A percentile compares a stretch with the other conserved stretches of the same genome.
phyloP scores from a whole-genome alignment of 352 stramenopile genomes.

The Phytophthora ohioensis region DNA sequence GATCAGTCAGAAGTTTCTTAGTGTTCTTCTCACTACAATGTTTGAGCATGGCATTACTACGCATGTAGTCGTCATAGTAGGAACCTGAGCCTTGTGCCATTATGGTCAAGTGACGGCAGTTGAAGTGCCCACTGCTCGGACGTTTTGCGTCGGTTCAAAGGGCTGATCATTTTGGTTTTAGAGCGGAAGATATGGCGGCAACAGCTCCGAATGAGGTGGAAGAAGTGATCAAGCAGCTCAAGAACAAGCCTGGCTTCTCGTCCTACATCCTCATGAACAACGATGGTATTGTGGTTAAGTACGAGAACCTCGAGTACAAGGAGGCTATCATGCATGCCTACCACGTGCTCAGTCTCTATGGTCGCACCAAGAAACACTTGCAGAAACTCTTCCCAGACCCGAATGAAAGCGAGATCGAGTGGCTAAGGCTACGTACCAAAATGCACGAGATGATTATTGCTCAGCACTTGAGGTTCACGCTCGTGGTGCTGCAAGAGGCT shows the following conservation, averaged over 20 bases:
- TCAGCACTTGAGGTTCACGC: conserved; percentile 88
- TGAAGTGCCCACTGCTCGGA: background rate
- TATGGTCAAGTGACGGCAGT: conserved; percentile 3
- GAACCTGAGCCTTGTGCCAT: conserved; percentile 56
- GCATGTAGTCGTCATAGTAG: conserved; percentile 89
- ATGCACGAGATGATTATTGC: conserved; percentile 94
- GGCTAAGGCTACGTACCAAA: conserved; percentile 90
- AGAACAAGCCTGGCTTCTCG: conserved; percentile 90
- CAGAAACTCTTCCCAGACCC: conserved; percentile 88
- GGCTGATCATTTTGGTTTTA: background rate
- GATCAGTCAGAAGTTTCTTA: conserved; percentile 86
- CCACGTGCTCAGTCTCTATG: conserved; percentile 90
- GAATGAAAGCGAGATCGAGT: conserved; percentile 91
- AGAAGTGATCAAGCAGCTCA: conserved; percentile 93
- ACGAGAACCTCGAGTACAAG: conserved; percentile 93
- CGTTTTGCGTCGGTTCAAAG: conserved; percentile 22
- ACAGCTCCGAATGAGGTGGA: conserved; percentile 92
- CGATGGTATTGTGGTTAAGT: conserved; percentile 94
- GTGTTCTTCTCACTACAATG: conserved; percentile 61
- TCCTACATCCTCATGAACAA: conserved; percentile 95
- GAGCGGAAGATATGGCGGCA: conserved; percentile 59
- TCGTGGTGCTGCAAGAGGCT: conserved; percentile 86
- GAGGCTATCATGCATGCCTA: conserved; percentile 93
- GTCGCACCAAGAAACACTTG: conserved; percentile 85
- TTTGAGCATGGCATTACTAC: conserved; percentile 75